phyloP scores from a whole-genome alignment of 371 early-diverging fungal species.

The Mortierella sp. region DNA sequence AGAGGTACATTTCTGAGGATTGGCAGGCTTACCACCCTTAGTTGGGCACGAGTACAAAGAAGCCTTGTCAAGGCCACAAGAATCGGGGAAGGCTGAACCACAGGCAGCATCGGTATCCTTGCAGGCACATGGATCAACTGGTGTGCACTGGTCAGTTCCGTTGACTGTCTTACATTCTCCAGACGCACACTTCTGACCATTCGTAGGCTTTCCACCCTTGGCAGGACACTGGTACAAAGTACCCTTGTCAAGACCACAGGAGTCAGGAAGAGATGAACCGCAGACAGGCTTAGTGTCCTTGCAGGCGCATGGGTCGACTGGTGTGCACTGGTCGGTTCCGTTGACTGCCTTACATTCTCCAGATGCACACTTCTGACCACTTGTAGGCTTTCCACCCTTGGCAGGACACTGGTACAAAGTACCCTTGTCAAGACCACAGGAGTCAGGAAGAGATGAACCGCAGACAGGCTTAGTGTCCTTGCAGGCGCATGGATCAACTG shows the following conservation, averaged over 20 bases:
- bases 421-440: neutral
- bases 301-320: no score
- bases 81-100: conserved; percentile 9
- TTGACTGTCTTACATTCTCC: conserved; percentile 2
- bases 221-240: neutral
- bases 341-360: neutral
- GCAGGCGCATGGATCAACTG: neutral
- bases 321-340: neutral
- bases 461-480: neutral
- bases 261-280: neutral
- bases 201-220: neutral
- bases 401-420: neutral
- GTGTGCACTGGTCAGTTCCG: conserved; percentile 1
- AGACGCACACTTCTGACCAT: neutral
- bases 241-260: neutral
- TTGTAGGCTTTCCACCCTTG: neutral
- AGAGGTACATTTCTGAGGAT: neutral
- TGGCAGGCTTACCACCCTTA: neutral
- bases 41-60: neutral
- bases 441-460: neutral
- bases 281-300: neutral
- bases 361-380: neutral
- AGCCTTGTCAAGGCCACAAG: conserved; percentile 6
- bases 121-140: conserved; percentile 3
- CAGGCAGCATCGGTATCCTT: conserved; percentile 2